Evolutionary conservation across 2,329 filamentous ascomycete species (phyloP).

Genomic region (Ambrosiella xylebori): DNA sequence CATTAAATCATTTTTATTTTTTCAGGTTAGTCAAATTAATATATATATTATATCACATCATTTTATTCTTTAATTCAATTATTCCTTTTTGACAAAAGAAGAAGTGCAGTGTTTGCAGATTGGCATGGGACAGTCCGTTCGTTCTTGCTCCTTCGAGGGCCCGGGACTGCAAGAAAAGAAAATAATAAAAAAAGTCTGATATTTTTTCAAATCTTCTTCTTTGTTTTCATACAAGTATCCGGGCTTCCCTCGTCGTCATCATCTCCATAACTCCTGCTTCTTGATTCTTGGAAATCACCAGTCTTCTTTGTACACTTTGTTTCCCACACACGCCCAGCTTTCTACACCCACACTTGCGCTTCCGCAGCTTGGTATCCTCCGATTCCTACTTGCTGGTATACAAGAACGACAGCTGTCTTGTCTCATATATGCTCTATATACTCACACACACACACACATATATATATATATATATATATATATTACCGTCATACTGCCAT

Average conservation of each 20-base stretch:
- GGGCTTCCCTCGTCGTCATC: conserved; percentile 2
- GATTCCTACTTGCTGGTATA: background rate
- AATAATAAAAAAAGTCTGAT: background rate
- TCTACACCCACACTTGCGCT: background rate
- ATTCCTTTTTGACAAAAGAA: background rate
- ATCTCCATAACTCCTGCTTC: background rate
- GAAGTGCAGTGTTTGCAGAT: conserved; percentile 2
- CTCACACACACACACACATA: background rate
- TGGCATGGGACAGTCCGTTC: background rate
- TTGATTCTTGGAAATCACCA: conserved; percentile 4
- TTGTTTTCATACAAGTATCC: conserved; percentile 4
- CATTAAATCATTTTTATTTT: too few relatives aligned
- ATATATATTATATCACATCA: background rate
- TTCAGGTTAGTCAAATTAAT: too few relatives aligned
- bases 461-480: background rate
- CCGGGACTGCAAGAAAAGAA: background rate
- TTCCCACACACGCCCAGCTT: background rate
- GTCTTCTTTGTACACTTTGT: background rate
- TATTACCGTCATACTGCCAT: background rate
- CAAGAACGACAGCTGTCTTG: background rate
- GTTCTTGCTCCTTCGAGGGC: background rate
- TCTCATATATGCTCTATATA: conserved; percentile 10
- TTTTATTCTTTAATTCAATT: background rate
- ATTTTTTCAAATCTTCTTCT: background rate
- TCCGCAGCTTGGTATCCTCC: background rate